Base-by-base conservation (phyloP, 768 basidiomycete genomes). In the Amanita inopinata region DNA sequence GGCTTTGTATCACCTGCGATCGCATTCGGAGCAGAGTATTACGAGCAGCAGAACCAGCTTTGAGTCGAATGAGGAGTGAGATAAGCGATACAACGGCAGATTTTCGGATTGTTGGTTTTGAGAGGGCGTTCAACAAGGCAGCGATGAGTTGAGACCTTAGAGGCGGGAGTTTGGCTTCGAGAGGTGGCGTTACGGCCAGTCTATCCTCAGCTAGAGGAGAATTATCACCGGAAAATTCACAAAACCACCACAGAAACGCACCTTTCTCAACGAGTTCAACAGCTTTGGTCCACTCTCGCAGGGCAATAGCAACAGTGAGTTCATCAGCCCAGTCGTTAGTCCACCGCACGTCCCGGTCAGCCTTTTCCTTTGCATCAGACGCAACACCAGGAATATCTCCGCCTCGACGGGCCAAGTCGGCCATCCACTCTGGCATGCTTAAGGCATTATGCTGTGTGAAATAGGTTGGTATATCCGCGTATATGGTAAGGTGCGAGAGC, bases 321-420 rank as follows among this genome's bases (percentile, higher is more conserved):
- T 93, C 80, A 54, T 99, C 96, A 3, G 85, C 79, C 69, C 88
- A 94, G 41, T 97, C 92, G 33, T 83, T 80, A 8, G 86, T 75
- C 78, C 84, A 96, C n/a, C 82, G 76, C 1, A 79, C 66, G 58
- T 96, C 91, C 37, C 78, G 73, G 49, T 92, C 89, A 0, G 73
- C 70, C 55, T 86, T 83, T 46, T 83, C 82, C 56, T 83, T 84
- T 11, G 75, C 75, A 46, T 66, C 67, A 4, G 67, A 57, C 10
- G 69, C 67, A n/a, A 67, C 57, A 6, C 59, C 62, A 18, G 64
- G 65, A 32, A 68, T 54, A 9, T 71, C 62, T 33, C 78, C 80
- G 15, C 73, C 69, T 49, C 70, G 68, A 44, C 65, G 64, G 1
- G 78, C 74, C 18, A 88, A 60, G 47, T 88, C 79, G 10, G 76